Percentiles rank a stretch among this genome's conserved stretches.
These are phyloP conservation scores for Diophrys appendiculata DNA, from an alignment of 73 alveolate genomes.

Conservation along the genomic window DNA sequence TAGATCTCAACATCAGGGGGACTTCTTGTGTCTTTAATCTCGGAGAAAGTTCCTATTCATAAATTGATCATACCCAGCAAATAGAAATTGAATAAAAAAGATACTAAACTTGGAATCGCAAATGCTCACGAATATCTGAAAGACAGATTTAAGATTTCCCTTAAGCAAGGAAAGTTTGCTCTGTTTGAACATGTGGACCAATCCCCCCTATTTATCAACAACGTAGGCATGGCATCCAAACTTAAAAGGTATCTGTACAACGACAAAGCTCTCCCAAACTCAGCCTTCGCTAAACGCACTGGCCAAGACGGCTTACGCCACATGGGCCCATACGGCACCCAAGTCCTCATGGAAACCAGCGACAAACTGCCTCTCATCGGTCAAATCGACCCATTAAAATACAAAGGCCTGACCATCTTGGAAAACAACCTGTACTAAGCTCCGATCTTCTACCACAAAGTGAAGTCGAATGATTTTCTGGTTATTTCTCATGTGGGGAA, in stretches of 20 bases:
- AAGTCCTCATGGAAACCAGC: constrained; percentile 68
- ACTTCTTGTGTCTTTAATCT: not conserved
- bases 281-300: constrained; percentile 53
- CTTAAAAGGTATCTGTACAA: constrained; percentile 76
- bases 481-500: constrained; percentile 79
- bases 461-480: constrained; percentile 81
- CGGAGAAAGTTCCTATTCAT: not conserved
- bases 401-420: constrained; percentile 65
- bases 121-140: constrained; percentile 85
- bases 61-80: constrained; percentile 14
- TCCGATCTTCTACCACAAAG: constrained; percentile 92
- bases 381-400: constrained; percentile 68
- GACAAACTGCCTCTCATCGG: constrained; percentile 88
- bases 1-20: constrained; percentile 2
- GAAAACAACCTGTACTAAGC: constrained; percentile 92
- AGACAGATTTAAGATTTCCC: constrained; percentile 78
- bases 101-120: constrained; percentile 70
- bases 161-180: constrained; percentile 82
- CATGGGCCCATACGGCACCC: constrained; percentile 89
- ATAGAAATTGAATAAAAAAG: constrained; percentile 1
- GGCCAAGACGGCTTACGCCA: constrained; percentile 52
- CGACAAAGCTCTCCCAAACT: constrained; percentile 59
- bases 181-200: constrained; percentile 89
- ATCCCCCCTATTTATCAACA: constrained; percentile 82
- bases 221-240: constrained; percentile 90